Base-by-base conservation (phyloP, 129 eudicot species). In the Helianthus annuus region DNA sequence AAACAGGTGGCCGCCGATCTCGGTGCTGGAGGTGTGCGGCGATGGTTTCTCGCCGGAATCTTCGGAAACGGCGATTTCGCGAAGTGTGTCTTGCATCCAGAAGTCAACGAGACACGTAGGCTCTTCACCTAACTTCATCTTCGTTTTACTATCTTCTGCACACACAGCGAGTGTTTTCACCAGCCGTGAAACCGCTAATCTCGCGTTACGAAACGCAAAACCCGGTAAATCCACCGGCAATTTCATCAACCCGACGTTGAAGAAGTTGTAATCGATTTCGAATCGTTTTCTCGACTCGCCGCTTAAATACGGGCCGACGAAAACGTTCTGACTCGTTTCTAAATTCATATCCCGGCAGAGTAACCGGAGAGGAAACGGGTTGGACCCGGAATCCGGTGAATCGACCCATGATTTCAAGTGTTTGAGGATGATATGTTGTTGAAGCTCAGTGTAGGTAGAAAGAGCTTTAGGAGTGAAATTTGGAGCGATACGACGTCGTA, bases 401-500 rank as follows among this genome's bases (percentile, higher is more conserved):
- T 72, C 51, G 19, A 82, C 8, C 96, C 98, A 92, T 2, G 71
- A 27, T 14, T 19, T 68, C 6, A 92, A 58, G 72, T 92, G 98
- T 14, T 80, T 78, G 19, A 87, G 63, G 9, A 92, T 85, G 5
- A 71, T 81, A 11, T 63, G 5, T 34, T 92, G 98, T 68, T 92
- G 96, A 12, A 89, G 76, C 32, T 65, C 48, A 0, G 85, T 83
- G 81, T 92, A 92, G 9, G 85, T 83, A 0, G 87, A 74, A 12
- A 92, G 87, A 1, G 98, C 96, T 46, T 44, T 83, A 0, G 96
- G 95, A 0, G 96, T 92, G 66, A 92, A 92, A 32, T 89, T 92
- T 0, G 98, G 96, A 0, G 98, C 98, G 11, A 92, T 85, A 2
- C 87, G 95, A 29, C 98, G 98, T 4, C 98, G 91, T n/a, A 92